A percentile compares a stretch with the other conserved stretches of the same genome.
These are phyloP conservation scores for Alternaria alternata DNA, from an alignment of 2,329 filamentous ascomycete species.

Conservation along the genomic window DNA sequence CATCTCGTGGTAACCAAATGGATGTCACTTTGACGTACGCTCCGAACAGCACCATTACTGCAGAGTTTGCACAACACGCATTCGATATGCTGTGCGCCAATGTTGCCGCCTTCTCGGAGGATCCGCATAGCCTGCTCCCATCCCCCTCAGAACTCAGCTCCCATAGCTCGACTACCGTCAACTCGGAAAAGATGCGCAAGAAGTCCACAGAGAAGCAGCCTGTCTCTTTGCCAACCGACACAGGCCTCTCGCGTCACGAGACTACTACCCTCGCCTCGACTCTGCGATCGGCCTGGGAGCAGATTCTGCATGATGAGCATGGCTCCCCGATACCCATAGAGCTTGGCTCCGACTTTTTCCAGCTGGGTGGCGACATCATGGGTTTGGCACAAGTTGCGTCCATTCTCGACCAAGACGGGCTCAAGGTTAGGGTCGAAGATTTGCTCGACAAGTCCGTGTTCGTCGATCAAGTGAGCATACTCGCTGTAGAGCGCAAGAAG, in stretches of 20 bases:
- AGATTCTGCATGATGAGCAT: slow-evolving; percentile 40
- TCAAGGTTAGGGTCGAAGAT: slow-evolving; percentile 42
- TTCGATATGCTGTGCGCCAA: slow-evolving; percentile 45
- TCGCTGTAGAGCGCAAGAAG: slow-evolving; percentile 37
- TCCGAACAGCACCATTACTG: slow-evolving; percentile 58
- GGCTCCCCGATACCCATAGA: slow-evolving; percentile 30
- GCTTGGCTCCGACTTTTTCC: slow-evolving; percentile 43
- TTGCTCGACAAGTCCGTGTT: slow-evolving; percentile 43
- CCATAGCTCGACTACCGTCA: slow-evolving; percentile 31
- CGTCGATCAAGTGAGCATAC: slow-evolving; percentile 39
- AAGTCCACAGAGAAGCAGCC: slow-evolving; percentile 36
- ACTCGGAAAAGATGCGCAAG: slow-evolving; percentile 33
- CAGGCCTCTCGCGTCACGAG: slow-evolving; percentile 37
- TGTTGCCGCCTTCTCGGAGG: slow-evolving; percentile 35
- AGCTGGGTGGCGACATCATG: slow-evolving; percentile 47
- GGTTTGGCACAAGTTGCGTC: slow-evolving; percentile 43
- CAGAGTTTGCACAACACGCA: slow-evolving; percentile 61
- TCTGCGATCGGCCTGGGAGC: slow-evolving; percentile 40
- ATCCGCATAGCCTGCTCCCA: slow-evolving; percentile 40
- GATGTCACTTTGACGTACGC: slow-evolving; percentile 43
- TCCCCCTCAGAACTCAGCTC: slow-evolving; percentile 39
- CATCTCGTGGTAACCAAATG: slow-evolving; percentile 33
- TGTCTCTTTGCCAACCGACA: slow-evolving; percentile 35
- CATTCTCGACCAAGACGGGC: slow-evolving; percentile 38
- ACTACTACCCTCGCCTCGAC: slow-evolving; percentile 31